Conservation (phyloP, 306 rosid genomes). For the Cucurbita moschata region DNA sequence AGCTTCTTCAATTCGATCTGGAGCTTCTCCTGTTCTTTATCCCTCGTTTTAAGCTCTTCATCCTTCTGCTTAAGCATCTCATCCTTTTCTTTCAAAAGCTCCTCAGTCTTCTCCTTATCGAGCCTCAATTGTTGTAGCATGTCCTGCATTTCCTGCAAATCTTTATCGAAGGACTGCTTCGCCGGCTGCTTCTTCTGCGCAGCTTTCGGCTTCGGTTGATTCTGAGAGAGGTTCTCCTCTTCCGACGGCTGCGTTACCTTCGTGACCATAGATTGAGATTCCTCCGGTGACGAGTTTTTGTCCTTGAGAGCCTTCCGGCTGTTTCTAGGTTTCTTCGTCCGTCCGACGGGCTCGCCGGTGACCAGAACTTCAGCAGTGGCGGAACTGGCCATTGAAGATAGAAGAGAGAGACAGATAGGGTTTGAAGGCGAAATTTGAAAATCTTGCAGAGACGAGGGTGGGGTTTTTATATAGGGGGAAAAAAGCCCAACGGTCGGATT, state of each 20-base stretch:
- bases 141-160: constrained; percentile 65
- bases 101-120: constrained; percentile 76
- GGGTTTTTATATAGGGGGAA: constrained; percentile 10
- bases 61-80: constrained; percentile 57
- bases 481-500: constrained; percentile 32
- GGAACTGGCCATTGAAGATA: constrained; percentile 40
- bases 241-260: constrained; percentile 19
- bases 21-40: constrained; percentile 51
- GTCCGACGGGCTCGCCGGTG: background rate
- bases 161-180: constrained; percentile 49
- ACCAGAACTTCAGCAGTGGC: constrained; percentile 15
- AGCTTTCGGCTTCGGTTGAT: constrained; percentile 20
- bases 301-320: constrained; percentile 51
- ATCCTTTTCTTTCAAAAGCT: constrained; percentile 60
- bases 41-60: constrained; percentile 53
- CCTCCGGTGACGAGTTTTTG: constrained; percentile 29
- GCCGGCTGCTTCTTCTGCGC: constrained; percentile 43
- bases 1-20: constrained; percentile 61
- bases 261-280: constrained; percentile 17
- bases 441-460: background rate
- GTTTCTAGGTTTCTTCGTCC: constrained; percentile 35
- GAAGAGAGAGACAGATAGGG: background rate
- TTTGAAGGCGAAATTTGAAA: background rate
- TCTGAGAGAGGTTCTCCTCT: constrained; percentile 24
- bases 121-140: constrained; percentile 41